Base-by-base conservation (phyloP, 108 stramenopile species). In the Seminavis robusta region DNA sequence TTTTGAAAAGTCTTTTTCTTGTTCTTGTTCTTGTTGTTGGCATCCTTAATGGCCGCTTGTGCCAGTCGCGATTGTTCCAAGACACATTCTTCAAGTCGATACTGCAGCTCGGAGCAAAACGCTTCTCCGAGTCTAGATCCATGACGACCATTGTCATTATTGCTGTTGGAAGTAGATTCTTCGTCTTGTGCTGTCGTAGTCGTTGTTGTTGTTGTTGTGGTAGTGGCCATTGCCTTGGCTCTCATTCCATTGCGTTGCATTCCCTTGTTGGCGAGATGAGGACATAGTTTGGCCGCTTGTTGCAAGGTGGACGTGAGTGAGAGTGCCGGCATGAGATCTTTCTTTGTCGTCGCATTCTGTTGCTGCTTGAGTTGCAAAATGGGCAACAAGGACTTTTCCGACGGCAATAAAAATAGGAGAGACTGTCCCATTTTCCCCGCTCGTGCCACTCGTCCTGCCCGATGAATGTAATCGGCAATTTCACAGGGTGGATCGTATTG, bases 401-500 rank as follows among this genome's bases (percentile, higher is more conserved):
- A 90, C 6, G 97, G 95, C 47, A 92, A 57, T 24, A 98, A 60
- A 43, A 98, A 94, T 4, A 98, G 56, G 3, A 94, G 55, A 9
- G 95, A 87, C 44, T 86, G 75, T 1, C 96, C 96, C 11, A 77
- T 73, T 58, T 73, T 57, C 7, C 96, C 96, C 8, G 86, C 89
- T 21, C 96, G 67, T 6, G 92, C 96, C 33, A 90, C 88, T 28
- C 96, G 74, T 11, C 96, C 96, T 2, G 81, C 84, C 20, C 96
- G 80, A 62, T 97, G 96, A 20, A 91, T 76, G 59, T 94, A 95
- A 56, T 94, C 94, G 7, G 84, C 72, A 24, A 88, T 74, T 63
- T 95, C 94, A 41, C 79, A 83, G 15, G 96, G 96, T 21, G 94
- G 88, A 51, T 95, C 96, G 40, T 88, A 92, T 67, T 97, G 96